Evolutionary conservation across 768 basidiomycete genomes (phyloP), one percentile per base, ranked within the genome.

Genomic region (Xanthoconium purpureum): DNA sequence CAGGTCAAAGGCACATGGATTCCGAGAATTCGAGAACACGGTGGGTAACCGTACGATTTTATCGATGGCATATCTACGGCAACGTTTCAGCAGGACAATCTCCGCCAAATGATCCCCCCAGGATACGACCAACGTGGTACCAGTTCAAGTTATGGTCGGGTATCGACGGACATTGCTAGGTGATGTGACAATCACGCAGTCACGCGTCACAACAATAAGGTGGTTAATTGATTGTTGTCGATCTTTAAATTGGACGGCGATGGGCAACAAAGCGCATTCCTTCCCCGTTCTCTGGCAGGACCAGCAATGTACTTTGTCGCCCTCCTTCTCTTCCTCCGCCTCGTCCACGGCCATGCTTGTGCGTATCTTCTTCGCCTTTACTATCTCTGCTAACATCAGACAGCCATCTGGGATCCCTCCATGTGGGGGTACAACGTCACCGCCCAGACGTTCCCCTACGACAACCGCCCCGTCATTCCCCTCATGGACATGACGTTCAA

Each of bases 371-470:
- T 3, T 15, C 8, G 24, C 8, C 15, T 39, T 15, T 1, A 15
- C 28, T 30, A 6, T 10, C 28, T n/a, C 12, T 3, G 28, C 56
- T 57, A 10, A 63, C 45, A 1, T 17, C 18, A 43, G 5, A 9
- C 54, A 81, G 83, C 80, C n/a, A 59, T 82, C 15, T 85, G 71
- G 70, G 77, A 81, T 55, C 77, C 82, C 4, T 77, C 80, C 66
- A 85, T 87, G 83, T 86, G 62, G 56, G 86, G 87, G 1, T 88
- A 84, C 75, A 86, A 87, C 52, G 84, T 85, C n/a, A 85, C 84
- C 1, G 55, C 61, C 8, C 46, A 76, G 37, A 80, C 80, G 1
- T 85, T 77, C 48, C 43, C 72, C 6, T 84, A 85, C 67, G 86
- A 87, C 63, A 87, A 88, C 66, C 80, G 86, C 3, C 85, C 87